phyloP scores from a whole-genome alignment of 805 yeast species.

The Saturnispora halmiae region DNA sequence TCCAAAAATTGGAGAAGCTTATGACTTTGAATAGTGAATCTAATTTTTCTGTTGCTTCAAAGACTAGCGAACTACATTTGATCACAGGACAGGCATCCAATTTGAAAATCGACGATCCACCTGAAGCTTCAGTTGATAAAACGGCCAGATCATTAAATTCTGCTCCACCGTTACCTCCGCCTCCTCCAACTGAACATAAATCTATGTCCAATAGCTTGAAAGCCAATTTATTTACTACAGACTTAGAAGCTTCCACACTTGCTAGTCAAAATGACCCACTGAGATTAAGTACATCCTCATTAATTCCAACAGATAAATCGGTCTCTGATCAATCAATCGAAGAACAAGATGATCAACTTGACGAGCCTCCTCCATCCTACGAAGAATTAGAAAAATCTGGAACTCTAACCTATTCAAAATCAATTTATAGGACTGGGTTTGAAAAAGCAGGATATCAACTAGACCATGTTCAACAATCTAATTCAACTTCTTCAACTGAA shows the following conservation, averaged over 20 bases:
- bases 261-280: not conserved
- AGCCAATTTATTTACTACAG: slow-evolving; percentile 17
- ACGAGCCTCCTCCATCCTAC: slow-evolving; percentile 27
- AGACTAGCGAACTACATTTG: not conserved
- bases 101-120: not conserved
- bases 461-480: slow-evolving; percentile 19
- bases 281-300: slow-evolving; percentile 19
- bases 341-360: slow-evolving; percentile 12
- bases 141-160: not conserved
- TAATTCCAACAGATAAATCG: slow-evolving; percentile 22
- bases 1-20: slow-evolving; percentile 24
- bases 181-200: slow-evolving; percentile 21
- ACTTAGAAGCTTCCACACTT: slow-evolving; percentile 3
- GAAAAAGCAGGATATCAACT: slow-evolving; percentile 30
- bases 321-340: slow-evolving; percentile 12
- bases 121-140: not conserved
- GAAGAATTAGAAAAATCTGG: slow-evolving; percentile 29
- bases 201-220: slow-evolving; percentile 21
- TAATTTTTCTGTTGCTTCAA: not conserved
- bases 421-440: slow-evolving; percentile 30
- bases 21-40: slow-evolving; percentile 14
- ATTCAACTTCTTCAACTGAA: slow-evolving; percentile 4
- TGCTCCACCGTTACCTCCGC: slow-evolving; percentile 27
- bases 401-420: slow-evolving; percentile 25
- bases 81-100: not conserved